These are phyloP conservation scores for Talaromyces funiculosus DNA, from an alignment of 2,329 filamentous ascomycete species.

Conservation along the genomic window DNA sequence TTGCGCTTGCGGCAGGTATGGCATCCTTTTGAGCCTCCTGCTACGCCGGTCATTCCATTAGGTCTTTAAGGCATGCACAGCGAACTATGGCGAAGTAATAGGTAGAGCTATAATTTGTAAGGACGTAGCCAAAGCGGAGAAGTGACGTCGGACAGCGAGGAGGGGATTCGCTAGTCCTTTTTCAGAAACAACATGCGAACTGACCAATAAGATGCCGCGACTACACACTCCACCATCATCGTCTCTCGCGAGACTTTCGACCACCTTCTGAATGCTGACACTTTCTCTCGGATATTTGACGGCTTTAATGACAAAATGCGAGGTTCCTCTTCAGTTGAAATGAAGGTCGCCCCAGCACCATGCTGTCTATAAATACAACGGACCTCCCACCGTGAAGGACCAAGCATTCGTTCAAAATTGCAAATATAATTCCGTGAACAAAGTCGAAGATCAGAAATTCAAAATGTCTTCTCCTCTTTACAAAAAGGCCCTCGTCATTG, in stretches of 20 bases:
- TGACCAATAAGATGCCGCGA: background rate
- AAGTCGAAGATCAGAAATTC: background rate
- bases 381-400: background rate
- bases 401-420: background rate
- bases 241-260: background rate
- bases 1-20: slow-evolving; percentile 12
- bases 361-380: background rate
- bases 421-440: background rate
- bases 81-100: background rate
- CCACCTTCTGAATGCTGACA: background rate
- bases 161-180: background rate
- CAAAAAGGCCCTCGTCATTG: slow-evolving; percentile 50
- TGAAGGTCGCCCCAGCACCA: background rate
- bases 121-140: background rate
- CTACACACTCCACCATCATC: background rate
- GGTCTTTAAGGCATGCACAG: background rate
- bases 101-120: background rate
- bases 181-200: slow-evolving; percentile 8
- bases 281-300: background rate
- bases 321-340: background rate
- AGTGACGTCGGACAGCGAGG: background rate
- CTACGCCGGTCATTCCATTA: slow-evolving; percentile 1
- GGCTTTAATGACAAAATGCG: background rate
- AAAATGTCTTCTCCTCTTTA: slow-evolving; percentile 41
- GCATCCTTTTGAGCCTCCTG: slow-evolving; percentile 10